phyloP scores from a whole-genome alignment of 1,139 yeast genomes.

The Suhomyces terraborum region DNA sequence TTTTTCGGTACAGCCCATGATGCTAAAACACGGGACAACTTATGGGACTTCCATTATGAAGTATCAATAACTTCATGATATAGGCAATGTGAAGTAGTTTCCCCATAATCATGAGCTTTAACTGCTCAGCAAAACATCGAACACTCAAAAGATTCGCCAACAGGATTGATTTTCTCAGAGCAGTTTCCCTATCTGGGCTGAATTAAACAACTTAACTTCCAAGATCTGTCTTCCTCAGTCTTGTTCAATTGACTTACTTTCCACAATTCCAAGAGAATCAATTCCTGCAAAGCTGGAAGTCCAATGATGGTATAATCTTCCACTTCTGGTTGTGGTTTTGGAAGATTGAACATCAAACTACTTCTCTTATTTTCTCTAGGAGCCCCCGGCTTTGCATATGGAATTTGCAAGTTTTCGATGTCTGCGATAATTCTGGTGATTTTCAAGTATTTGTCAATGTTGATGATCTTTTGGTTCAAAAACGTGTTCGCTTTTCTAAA shows the following conservation, averaged over 20 bases:
- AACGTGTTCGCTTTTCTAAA: slow-evolving; percentile 63
- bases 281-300: slow-evolving; percentile 59
- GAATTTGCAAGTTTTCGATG: slow-evolving; percentile 73
- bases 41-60: no score
- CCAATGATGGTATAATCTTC: slow-evolving; percentile 30
- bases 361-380: slow-evolving; percentile 23
- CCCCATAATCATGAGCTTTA: background rate
- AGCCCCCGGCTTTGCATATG: slow-evolving; percentile 39
- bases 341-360: slow-evolving; percentile 24
- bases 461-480: slow-evolving; percentile 62
- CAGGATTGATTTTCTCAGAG: no score
- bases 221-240: slow-evolving; percentile 65
- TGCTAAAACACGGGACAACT: no score
- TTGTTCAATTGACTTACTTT: slow-evolving; percentile 62
- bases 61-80: no score
- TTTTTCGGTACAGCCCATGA: no score
- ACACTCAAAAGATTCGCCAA: no score
- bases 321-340: slow-evolving; percentile 8
- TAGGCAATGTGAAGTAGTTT: no score
- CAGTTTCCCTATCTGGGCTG: slow-evolving; percentile 34
- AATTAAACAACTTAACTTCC: slow-evolving; percentile 66
- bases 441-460: slow-evolving; percentile 80
- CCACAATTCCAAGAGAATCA: slow-evolving; percentile 69
- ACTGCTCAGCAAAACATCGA: background rate
- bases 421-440: slow-evolving; percentile 76